Conservation (phyloP, 176 grass and related monocot genomes). For the Alloteropsis semialata region DNA sequence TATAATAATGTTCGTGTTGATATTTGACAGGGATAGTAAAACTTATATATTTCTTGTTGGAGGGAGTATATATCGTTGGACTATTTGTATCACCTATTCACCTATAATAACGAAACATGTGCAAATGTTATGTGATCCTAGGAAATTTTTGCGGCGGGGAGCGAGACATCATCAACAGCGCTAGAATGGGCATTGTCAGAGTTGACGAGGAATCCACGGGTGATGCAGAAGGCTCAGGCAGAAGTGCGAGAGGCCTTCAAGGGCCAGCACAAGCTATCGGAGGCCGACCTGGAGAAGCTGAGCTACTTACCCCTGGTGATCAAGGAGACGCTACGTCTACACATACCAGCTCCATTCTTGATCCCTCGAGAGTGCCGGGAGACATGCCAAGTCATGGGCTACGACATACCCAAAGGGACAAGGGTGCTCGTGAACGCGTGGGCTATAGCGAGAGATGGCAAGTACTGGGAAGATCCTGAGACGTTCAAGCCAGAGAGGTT, state of each 20-base stretch:
- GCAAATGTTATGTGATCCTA: too few relatives aligned
- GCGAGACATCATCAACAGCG: slow-evolving; percentile 19
- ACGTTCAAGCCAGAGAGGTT: slow-evolving; percentile 18
- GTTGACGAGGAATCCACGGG: neutral
- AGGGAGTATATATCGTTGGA: too few relatives aligned
- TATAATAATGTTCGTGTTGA: too few relatives aligned
- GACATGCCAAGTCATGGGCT: neutral
- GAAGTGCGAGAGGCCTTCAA: neutral
- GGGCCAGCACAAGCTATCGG: neutral
- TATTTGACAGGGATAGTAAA: too few relatives aligned
- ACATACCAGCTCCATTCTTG: neutral
- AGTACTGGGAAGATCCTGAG: neutral
- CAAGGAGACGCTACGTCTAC: neutral
- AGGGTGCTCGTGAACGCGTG: slow-evolving; percentile 25
- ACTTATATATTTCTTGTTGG: too few relatives aligned
- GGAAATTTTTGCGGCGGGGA: slow-evolving; percentile 24
- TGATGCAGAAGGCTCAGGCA: neutral
- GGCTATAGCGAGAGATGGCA: neutral
- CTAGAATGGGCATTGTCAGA: slow-evolving; percentile 18
- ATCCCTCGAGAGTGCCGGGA: slow-evolving; percentile 9
- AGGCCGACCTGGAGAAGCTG: neutral
- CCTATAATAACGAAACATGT: too few relatives aligned
- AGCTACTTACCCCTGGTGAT: neutral
- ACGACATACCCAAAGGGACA: neutral
- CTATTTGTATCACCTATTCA: too few relatives aligned